Conservation (phyloP, 1,284 basidiomycete genomes). For the Tilletia horrida region DNA sequence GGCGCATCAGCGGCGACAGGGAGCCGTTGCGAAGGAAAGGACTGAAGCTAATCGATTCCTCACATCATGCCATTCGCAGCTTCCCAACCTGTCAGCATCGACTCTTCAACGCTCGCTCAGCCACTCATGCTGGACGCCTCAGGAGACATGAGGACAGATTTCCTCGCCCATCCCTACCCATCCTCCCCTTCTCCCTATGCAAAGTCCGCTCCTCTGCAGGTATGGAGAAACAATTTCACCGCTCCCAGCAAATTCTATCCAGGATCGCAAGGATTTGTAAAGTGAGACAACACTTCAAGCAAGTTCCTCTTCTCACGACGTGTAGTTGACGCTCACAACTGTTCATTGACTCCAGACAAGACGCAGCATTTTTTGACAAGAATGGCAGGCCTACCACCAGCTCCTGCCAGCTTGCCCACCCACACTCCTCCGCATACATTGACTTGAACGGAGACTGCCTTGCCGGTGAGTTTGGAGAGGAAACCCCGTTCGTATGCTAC, state of each 20-base stretch:
- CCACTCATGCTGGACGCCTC: conserved; percentile 81
- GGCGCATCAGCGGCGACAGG: too few species aligned
- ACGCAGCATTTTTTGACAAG: conserved; percentile 9
- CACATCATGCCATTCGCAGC: background rate
- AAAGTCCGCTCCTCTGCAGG: conserved; percentile 30
- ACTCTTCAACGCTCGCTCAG: conserved; percentile 69
- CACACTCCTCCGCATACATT: conserved; percentile 91
- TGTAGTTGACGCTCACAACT: background rate
- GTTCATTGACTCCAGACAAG: background rate
- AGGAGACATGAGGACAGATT: conserved; percentile 81
- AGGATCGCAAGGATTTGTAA: conserved; percentile 25
- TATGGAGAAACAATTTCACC: conserved; percentile 38
- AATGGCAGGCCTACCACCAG: background rate
- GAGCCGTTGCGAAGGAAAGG: background rate
- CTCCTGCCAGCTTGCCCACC: conserved; percentile 73
- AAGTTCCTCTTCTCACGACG: background rate
- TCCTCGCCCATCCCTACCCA: conserved; percentile 68
- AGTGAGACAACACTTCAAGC: background rate
- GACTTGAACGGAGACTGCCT: conserved; percentile 95
- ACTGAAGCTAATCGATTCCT: background rate
- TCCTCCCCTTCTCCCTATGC: conserved; percentile 16
- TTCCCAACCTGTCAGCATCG: conserved; percentile 58
- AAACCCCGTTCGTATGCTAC: too few species aligned
- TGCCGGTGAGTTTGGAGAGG: conserved; percentile 63
- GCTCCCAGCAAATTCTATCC: conserved; percentile 17